Percentiles rank a stretch among this genome's conserved stretches.
phyloP scores from a whole-genome alignment of 1,284 basidiomycete species.

The Ceratobasidium sp. region DNA sequence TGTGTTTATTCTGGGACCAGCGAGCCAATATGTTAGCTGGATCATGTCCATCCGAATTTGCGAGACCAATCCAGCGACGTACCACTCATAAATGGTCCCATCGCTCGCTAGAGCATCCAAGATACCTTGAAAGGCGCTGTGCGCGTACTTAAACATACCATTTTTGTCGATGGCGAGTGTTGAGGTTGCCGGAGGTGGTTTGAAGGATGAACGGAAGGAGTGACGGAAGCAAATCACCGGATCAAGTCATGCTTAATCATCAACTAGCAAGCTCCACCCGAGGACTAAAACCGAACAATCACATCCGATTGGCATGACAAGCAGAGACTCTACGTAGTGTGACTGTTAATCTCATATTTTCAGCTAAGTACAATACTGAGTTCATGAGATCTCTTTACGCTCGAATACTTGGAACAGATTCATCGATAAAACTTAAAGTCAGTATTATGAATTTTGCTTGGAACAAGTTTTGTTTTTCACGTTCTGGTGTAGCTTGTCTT shows the following conservation, averaged over 20 bases:
- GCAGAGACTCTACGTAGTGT: no score
- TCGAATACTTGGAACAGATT: no score
- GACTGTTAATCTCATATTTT: no score
- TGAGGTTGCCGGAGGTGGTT: slow-evolving; percentile 17
- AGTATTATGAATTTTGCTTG: no score
- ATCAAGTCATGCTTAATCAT: not conserved
- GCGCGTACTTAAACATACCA: slow-evolving; percentile 5
- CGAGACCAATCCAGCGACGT: slow-evolving; percentile 3
- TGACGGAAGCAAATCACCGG: slow-evolving; percentile 19
- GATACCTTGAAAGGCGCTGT: not conserved
- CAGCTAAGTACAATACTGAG: no score
- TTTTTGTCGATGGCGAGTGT: slow-evolving; percentile 10
- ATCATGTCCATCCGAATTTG: not conserved
- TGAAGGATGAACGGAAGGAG: not conserved
- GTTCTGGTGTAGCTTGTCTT: no score
- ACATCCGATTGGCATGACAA: no score
- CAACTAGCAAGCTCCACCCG: not conserved
- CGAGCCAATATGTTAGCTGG: not conserved
- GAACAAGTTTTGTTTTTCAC: no score
- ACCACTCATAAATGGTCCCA: slow-evolving; percentile 25
- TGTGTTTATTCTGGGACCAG: not conserved
- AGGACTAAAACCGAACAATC: no score
- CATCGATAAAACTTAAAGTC: no score
- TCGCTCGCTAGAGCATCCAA: slow-evolving; percentile 10
- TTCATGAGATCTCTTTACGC: no score